These are phyloP conservation scores for Gnaphalium uliginosum DNA, from an alignment of 129 eudicot species.

Conservation along the genomic window DNA sequence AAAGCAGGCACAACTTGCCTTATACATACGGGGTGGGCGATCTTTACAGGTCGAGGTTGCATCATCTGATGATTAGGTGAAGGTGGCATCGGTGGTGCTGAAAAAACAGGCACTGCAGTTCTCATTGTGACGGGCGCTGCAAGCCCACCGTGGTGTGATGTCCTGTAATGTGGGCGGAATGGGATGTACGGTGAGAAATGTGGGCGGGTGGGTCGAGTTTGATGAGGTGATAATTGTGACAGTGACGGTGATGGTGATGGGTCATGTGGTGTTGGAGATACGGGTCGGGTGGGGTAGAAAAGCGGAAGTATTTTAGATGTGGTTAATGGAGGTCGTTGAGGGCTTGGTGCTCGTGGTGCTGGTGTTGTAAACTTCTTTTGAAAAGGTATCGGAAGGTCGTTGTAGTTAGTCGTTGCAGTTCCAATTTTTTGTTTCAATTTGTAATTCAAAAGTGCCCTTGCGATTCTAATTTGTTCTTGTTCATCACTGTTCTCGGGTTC, in stretches of 20 bases:
- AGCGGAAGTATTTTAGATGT: constrained; percentile 82
- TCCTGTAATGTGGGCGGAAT: constrained; percentile 36
- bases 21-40: constrained; percentile 60
- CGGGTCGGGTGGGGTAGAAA: constrained; percentile 39
- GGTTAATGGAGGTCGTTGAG: constrained; percentile 50
- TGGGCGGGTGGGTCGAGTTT: constrained; percentile 28
- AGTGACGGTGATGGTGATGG: constrained; percentile 24
- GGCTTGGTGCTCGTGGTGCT: constrained; percentile 62
- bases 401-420: constrained; percentile 26
- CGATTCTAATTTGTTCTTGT: constrained; percentile 82
- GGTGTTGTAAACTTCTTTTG: constrained; percentile 45
- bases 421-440: constrained; percentile 47
- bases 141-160: constrained; percentile 49
- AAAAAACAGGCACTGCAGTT: constrained; percentile 70
- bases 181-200: constrained; percentile 63
- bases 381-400: constrained; percentile 44
- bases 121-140: constrained; percentile 85
- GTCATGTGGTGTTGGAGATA: constrained; percentile 32
- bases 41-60: constrained; percentile 44
- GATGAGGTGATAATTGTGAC: constrained; percentile 30
- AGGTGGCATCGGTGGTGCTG: constrained; percentile 63
- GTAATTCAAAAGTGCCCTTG: constrained; percentile 73
- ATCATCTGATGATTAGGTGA: constrained; percentile 38
- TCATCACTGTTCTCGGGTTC: constrained; percentile 76
- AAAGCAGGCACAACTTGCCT: constrained; percentile 65